Conservation (phyloP, 345 rosid species). For the Linum trigynum region DNA sequence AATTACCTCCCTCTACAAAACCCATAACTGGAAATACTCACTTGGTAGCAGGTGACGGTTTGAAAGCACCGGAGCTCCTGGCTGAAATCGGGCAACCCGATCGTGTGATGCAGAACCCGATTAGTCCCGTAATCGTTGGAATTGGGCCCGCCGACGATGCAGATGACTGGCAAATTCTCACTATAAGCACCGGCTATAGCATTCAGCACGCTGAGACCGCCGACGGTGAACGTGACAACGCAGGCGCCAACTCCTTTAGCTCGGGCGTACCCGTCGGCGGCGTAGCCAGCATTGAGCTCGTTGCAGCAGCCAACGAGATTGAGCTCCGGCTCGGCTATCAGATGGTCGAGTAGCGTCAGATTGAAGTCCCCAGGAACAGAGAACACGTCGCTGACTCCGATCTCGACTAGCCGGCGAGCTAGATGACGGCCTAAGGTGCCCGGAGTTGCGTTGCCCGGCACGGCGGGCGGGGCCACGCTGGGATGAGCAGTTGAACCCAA, state of each 20-base stretch:
- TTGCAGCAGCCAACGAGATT: slow-evolving; percentile 62
- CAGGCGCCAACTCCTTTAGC: slow-evolving; percentile 61
- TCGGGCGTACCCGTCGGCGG: slow-evolving; percentile 69
- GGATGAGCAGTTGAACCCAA: slow-evolving; percentile 29
- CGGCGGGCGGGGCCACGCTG: slow-evolving; percentile 14
- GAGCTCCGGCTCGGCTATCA: slow-evolving; percentile 48
- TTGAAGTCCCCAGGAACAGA: slow-evolving; percentile 73
- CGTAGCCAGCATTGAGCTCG: slow-evolving; percentile 76
- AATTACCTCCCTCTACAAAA: neutral
- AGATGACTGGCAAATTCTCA: slow-evolving; percentile 61
- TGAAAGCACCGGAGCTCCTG: slow-evolving; percentile 65
- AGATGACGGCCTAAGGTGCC: slow-evolving; percentile 53
- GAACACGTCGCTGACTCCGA: slow-evolving; percentile 58
- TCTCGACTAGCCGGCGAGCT: slow-evolving; percentile 62
- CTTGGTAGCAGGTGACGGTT: slow-evolving; percentile 50
- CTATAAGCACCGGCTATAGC: slow-evolving; percentile 69
- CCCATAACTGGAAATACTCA: slow-evolving; percentile 9
- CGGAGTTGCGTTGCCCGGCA: slow-evolving; percentile 2
- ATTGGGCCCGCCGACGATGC: slow-evolving; percentile 63
- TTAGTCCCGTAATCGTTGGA: slow-evolving; percentile 63
- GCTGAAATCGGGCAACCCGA: slow-evolving; percentile 56
- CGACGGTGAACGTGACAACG: slow-evolving; percentile 69
- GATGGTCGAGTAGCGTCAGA: slow-evolving; percentile 50
- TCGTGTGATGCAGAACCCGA: slow-evolving; percentile 63
- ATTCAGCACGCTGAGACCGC: slow-evolving; percentile 58